These are phyloP conservation scores for Colletotrichum graminicola DNA, from an alignment of 2,329 filamentous ascomycete species.

Conservation along the genomic window DNA sequence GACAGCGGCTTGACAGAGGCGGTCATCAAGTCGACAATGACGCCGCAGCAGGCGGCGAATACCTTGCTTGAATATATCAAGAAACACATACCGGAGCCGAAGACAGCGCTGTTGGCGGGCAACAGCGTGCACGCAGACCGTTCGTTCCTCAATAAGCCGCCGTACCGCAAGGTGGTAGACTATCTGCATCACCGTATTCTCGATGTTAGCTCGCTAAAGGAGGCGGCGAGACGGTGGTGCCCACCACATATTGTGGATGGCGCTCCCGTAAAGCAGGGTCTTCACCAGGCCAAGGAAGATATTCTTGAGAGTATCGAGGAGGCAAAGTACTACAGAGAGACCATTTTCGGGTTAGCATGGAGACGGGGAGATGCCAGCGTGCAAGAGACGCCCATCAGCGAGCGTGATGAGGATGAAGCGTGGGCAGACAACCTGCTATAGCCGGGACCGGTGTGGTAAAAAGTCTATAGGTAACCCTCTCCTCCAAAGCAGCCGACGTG, in stretches of 20 bases:
- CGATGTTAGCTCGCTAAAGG: slow-evolving; percentile 93
- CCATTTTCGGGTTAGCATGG: slow-evolving; percentile 68
- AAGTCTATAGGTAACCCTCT: neutral
- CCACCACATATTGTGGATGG: slow-evolving; percentile 68
- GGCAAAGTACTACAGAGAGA: slow-evolving; percentile 83
- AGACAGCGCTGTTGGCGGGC: slow-evolving; percentile 82
- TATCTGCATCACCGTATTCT: slow-evolving; percentile 91
- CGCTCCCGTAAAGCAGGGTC: slow-evolving; percentile 78
- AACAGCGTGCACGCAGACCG: slow-evolving; percentile 94
- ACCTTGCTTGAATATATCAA: slow-evolving; percentile 84
- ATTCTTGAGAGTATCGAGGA: slow-evolving; percentile 96
- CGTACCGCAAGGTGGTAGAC: slow-evolving; percentile 79
- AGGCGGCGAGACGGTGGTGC: slow-evolving; percentile 87
- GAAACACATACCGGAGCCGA: slow-evolving; percentile 73
- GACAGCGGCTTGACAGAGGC: slow-evolving; percentile 84
- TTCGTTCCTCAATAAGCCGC: slow-evolving; percentile 79
- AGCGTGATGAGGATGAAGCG: slow-evolving; percentile 38
- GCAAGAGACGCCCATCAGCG: slow-evolving; percentile 38
- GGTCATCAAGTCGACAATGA: slow-evolving; percentile 79
- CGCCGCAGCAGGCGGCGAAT: slow-evolving; percentile 77
- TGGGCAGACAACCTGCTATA: slow-evolving; percentile 42
- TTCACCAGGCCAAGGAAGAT: slow-evolving; percentile 88
- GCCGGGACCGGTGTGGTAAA: neutral
- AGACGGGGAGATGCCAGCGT: slow-evolving; percentile 19
- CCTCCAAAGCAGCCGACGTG: no score